A percentile compares a stretch with the other conserved stretches of the same genome.
phyloP scores from a whole-genome alignment of 2,329 filamentous ascomycete genomes.

The Fusarium subtropicale region DNA sequence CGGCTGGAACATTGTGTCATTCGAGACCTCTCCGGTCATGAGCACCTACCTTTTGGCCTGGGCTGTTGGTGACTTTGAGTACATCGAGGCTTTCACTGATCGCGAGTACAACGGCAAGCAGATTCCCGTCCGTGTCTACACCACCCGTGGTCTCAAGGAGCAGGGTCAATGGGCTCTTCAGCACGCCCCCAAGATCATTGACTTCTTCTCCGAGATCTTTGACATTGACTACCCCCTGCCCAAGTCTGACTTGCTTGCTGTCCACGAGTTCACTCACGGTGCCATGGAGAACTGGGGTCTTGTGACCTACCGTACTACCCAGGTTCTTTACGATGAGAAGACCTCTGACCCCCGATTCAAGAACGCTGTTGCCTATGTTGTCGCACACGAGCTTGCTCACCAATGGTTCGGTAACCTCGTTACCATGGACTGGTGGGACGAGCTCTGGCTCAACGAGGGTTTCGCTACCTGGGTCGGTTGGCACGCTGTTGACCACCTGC shows the following conservation, averaged over 20 bases:
- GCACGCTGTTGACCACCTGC: conserved; percentile 89
- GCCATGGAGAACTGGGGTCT: conserved; percentile 98
- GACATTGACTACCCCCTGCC: conserved; percentile 92
- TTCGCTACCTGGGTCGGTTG: conserved; percentile 99
- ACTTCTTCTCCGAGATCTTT: conserved; percentile 97
- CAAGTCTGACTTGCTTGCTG: conserved; percentile 90
- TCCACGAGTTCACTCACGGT: conserved; percentile 89
- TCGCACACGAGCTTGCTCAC: conserved; percentile 96
- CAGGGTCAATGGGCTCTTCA: conserved; percentile 91
- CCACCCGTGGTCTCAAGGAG: conserved; percentile 91
- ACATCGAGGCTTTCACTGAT: conserved; percentile 90
- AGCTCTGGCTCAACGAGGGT: conserved; percentile 94
- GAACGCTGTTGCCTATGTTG: conserved; percentile 94
- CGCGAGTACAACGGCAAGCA: conserved; percentile 91
- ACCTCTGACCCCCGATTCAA: conserved; percentile 91
- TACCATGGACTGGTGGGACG: conserved; percentile 97
- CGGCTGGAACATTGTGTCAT: conserved; percentile 79
- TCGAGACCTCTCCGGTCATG: conserved; percentile 89
- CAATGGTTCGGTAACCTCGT: conserved; percentile 97
- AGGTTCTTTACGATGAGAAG: conserved; percentile 94
- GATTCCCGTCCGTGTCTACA: conserved; percentile 95
- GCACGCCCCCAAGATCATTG: conserved; percentile 92
- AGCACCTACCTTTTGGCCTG: conserved; percentile 91
- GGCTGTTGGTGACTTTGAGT: conserved; percentile 97
- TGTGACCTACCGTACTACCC: conserved; percentile 94